Base-by-base conservation (phyloP, 331 rosid species). In the Quercus phellos region DNA sequence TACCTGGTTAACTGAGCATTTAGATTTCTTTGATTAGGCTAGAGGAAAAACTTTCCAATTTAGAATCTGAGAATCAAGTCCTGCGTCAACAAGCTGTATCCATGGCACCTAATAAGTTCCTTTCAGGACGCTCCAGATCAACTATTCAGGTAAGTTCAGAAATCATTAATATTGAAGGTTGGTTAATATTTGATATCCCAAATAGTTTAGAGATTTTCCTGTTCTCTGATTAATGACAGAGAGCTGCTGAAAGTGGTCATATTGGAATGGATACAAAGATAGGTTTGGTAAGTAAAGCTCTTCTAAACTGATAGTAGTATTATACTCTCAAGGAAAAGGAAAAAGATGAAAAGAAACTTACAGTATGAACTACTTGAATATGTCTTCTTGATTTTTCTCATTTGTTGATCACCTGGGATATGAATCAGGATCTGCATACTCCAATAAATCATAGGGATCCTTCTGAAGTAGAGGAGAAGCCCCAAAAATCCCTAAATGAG, bases 81-180 rank as follows among this genome's bases (percentile, higher is more conserved):
- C 86, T 93, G 50, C 96, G 97, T 34, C 97, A 93, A 76, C 97
- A 93, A 89, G 91, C 97, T 53, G 86, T 93, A 81, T 90, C 97
- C 74, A 93, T 93, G 90, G 87, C 97, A 72, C 96, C 97, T 30
- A 93, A 82, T 74, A 93, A 93, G 85, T 89, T 90, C 87, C 93
- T 84, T 64, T 84, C 94, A 35, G 94, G 92, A 79, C 93, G 96
- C 73, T 83, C 96, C 17, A 88, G 97, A 79, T 93, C 97, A 74
- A 87, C 76, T 76, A 80, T 93, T 75, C 96, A 90, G 94, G 97
- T 90, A 84, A 76, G 58, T 76, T 59, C 67, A 5, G 29, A 50
- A 70, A 73, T 53, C 61, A 74, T 21, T 58, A 79, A 63, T 55
- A 56, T 42, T 13, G 70, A 54, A 17, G 42, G 67, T 70, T 67